Evolutionary conservation across 306 rosid genomes (phyloP).

Genomic region (Sicyos baderoa): DNA sequence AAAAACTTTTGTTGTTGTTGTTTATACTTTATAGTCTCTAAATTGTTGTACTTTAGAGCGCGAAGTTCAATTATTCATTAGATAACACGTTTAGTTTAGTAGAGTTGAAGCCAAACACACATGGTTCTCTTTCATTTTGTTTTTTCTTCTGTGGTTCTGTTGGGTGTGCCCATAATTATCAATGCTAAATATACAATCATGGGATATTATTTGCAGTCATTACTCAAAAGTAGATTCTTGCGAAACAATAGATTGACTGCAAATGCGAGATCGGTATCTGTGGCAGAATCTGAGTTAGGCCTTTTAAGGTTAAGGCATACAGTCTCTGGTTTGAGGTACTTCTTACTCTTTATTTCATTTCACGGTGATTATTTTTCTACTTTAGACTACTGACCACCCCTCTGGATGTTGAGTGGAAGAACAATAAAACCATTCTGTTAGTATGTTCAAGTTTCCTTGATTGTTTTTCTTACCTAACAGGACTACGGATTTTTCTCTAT

Average conservation of each 20-base stretch:
- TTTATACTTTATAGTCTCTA: neutral
- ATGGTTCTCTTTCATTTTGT: too few species aligned
- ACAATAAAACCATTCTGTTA: neutral
- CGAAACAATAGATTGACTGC: slow-evolving; percentile 62
- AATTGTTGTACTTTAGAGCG: neutral
- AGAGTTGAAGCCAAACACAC: too few species aligned
- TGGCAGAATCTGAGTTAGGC: slow-evolving; percentile 87
- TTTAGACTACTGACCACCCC: neutral
- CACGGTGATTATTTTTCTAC: neutral
- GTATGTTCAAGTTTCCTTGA: neutral
- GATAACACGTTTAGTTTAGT: too few species aligned
- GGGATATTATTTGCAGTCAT: slow-evolving; percentile 48
- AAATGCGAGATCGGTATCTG: slow-evolving; percentile 53
- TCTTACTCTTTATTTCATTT: slow-evolving; percentile 4
- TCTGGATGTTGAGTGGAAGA: slow-evolving; percentile 5
- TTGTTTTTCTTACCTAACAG: neutral
- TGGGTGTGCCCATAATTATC: neutral
- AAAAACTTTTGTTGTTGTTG: neutral
- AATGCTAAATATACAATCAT: neutral
- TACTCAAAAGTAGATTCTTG: slow-evolving; percentile 91
- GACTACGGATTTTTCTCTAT: neutral
- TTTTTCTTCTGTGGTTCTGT: neutral
- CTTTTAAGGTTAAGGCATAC: slow-evolving; percentile 76
- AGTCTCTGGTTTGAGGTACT: slow-evolving; percentile 88
- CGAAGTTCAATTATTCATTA: neutral